Base-by-base conservation (phyloP, 164 flowering plant species). In the Sextonia rubra region DNA sequence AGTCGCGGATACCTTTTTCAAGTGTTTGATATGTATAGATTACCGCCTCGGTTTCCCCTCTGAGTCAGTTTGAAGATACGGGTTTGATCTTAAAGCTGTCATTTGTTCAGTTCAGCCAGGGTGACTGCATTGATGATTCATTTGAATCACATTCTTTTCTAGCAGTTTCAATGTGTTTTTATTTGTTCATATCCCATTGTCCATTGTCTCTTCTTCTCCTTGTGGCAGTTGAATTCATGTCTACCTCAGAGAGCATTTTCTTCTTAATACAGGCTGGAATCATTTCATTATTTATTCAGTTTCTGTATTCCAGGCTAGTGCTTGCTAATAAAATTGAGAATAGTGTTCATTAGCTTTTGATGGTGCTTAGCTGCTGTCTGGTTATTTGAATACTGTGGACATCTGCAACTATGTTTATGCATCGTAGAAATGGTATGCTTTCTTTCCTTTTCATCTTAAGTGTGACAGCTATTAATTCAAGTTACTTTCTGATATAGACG, bases 1-100 rank as follows among this genome's bases (percentile, higher is more conserved):
- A 61, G 52, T 18, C 37, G 52, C 23, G 66, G 66, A 37, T 60
- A 52, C 26, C 30, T 32, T 3, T 60, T 32, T 17, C 70, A 58
- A 58, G 22, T 70, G 73, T 70, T 70, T 37, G 65, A 70, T 70
- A 70, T 70, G 73, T 70, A 70, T 66, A 70, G 73, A 70, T 12
- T 60, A 55, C 49, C n/a, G 23, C 58, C 12, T 17, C 49, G 9
- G 60, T 60, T 49, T 60, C 32, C 73, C 29, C 7, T 60, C 55
- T 14, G 20, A 26, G 72, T 69, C 64, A n/a, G n/a, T 29, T 30
- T 56, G 63, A 49, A 20, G 64, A 56, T 69, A 63, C 20, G 49
- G 66, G 55, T 70, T 60, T 60, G 66, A 37, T 60, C 26, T 27
- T 30, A 49, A 49, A 29, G 49, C 49, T 66, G 66, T 25, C 14